Conservation (phyloP, 208 protist species). For the Crithidia fasciculata region DNA sequence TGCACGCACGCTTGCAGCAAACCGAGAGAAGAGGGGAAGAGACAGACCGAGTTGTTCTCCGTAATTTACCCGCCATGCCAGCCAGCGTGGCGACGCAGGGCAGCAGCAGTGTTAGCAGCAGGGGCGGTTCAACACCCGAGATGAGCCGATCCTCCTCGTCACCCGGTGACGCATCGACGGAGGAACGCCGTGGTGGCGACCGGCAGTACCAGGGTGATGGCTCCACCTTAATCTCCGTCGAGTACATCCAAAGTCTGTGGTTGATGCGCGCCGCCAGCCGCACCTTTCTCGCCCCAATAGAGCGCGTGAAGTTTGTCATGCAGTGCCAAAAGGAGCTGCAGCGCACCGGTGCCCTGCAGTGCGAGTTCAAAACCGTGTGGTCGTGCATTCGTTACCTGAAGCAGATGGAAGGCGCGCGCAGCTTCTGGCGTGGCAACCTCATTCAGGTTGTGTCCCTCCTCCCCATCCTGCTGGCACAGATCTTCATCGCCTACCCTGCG, state of each 20-base stretch:
- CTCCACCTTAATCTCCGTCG: constrained; percentile 49
- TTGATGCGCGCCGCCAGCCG: constrained; percentile 44
- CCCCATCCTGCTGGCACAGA: constrained; percentile 66
- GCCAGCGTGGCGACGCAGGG: constrained; percentile 10
- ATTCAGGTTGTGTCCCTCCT: constrained; percentile 77
- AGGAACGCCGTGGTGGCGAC: neutral
- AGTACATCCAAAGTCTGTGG: constrained; percentile 65
- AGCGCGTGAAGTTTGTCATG: constrained; percentile 89
- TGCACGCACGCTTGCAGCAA: neutral
- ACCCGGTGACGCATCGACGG: neutral
- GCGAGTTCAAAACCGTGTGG: constrained; percentile 60
- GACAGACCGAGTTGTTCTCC: neutral
- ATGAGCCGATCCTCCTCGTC: constrained; percentile 2
- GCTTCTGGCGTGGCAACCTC: constrained; percentile 86
- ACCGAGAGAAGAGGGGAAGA: neutral
- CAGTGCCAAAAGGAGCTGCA: constrained; percentile 78
- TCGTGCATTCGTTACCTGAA: constrained; percentile 60
- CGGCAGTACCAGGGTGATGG: constrained; percentile 11
- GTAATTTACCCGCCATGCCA: constrained; percentile 18
- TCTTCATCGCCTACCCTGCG: constrained; percentile 72
- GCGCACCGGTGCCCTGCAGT: constrained; percentile 47
- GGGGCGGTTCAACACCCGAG: constrained; percentile 4
- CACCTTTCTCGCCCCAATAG: constrained; percentile 76
- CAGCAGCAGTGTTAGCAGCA: constrained; percentile 17
- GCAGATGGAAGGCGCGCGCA: constrained; percentile 52